Evolutionary conservation across 2,329 filamentous ascomycete species (phyloP).

Genomic region (Mariannaea elegans): DNA sequence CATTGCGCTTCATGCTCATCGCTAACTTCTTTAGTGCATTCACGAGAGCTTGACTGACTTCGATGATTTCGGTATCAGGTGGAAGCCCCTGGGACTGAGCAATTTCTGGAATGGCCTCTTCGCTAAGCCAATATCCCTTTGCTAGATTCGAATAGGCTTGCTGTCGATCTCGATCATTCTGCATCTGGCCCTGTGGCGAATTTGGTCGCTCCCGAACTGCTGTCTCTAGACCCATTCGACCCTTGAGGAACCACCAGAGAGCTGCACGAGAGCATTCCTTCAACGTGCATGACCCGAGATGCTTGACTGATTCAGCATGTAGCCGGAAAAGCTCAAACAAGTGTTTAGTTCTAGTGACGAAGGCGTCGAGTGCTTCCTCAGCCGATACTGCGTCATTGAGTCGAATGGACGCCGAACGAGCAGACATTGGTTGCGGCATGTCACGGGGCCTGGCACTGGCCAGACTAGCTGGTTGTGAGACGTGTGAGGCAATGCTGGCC

Average conservation of each 20-base stretch:
- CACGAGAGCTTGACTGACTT: constrained; percentile 64
- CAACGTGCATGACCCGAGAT: constrained; percentile 69
- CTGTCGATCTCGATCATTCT: constrained; percentile 66
- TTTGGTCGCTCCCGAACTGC: constrained; percentile 71
- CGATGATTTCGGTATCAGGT: constrained; percentile 58
- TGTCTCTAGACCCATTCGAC: constrained; percentile 77
- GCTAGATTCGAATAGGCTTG: constrained; percentile 88
- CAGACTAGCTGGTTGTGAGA: constrained; percentile 36
- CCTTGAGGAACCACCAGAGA: constrained; percentile 91
- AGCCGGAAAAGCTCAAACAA: constrained; percentile 79
- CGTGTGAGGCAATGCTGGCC: constrained; percentile 26
- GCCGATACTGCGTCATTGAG: constrained; percentile 58
- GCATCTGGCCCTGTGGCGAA: constrained; percentile 60
- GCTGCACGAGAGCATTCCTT: constrained; percentile 76
- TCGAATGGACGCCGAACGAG: constrained; percentile 48
- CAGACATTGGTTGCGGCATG: constrained; percentile 37
- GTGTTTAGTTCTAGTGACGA: constrained; percentile 75
- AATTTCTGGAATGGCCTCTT: constrained; percentile 62
- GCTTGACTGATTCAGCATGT: constrained; percentile 77
- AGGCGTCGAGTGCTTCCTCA: constrained; percentile 74
- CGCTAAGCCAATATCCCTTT: constrained; percentile 85
- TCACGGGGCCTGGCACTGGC: constrained; percentile 36
- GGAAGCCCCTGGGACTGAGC: constrained; percentile 52
- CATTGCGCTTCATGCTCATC: constrained; percentile 85
- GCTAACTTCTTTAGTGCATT: constrained; percentile 77